phyloP scores from a whole-genome alignment of 2,329 filamentous ascomycete genomes.

The Monilinia polystroma region DNA sequence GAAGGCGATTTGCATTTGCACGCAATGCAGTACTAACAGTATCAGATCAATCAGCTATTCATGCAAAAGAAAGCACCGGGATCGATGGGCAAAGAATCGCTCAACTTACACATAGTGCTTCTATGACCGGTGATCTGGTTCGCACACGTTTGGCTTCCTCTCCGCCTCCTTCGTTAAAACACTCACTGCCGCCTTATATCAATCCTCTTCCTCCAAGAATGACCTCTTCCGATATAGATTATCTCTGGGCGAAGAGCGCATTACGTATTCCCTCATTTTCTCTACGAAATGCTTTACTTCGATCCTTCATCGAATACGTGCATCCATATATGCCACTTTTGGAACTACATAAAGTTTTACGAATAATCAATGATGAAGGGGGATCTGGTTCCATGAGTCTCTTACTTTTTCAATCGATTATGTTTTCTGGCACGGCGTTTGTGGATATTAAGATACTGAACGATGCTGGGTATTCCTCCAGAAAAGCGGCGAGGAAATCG shows the following conservation, averaged over 20 bases:
- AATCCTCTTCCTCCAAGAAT: constrained; percentile 76
- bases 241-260: constrained; percentile 80
- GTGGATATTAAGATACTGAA: constrained; percentile 76
- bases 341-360: constrained; percentile 62
- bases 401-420: constrained; percentile 87
- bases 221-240: constrained; percentile 76
- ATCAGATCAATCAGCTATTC: constrained; percentile 34
- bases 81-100: constrained; percentile 21
- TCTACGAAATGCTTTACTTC: constrained; percentile 78
- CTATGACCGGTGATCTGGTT: constrained; percentile 35
- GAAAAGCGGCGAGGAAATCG: constrained; percentile 79
- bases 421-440: constrained; percentile 90
- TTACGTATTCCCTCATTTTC: constrained; percentile 68
- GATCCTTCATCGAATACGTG: constrained; percentile 83
- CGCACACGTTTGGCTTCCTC: constrained; percentile 30
- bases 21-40: constrained; percentile 19
- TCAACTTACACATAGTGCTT: constrained; percentile 33
- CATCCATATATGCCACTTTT: constrained; percentile 92
- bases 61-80: constrained; percentile 30
- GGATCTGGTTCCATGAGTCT: constrained; percentile 73
- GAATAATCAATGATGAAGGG: constrained; percentile 64
- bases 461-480: constrained; percentile 71
- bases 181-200: constrained; percentile 63
- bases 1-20: background rate
- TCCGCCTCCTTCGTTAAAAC: constrained; percentile 31